Evolutionary conservation across 1,139 yeast species (phyloP).

Genomic region (Yamadazyma membranifaciens): DNA sequence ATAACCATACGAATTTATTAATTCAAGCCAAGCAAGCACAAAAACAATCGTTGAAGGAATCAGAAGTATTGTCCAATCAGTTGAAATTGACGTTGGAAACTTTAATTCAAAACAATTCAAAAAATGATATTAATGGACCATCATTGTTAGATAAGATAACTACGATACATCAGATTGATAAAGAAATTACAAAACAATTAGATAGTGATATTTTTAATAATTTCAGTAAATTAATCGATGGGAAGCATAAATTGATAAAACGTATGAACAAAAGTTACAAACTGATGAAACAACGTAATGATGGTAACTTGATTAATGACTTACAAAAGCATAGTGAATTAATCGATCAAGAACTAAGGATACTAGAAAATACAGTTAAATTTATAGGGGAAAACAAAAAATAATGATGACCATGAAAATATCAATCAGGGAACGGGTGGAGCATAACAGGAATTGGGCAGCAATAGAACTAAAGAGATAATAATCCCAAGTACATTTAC

Average conservation of each 20-base stretch:
- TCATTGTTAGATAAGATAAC: slow-evolving; percentile 40
- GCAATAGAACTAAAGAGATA: not conserved
- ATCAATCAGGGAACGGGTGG: not conserved
- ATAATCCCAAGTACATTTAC: slow-evolving; percentile 3
- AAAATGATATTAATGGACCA: slow-evolving; percentile 21
- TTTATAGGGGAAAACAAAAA: slow-evolving; percentile 13
- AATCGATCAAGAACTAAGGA: slow-evolving; percentile 47
- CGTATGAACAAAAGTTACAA: slow-evolving; percentile 19
- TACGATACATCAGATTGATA: slow-evolving; percentile 43
- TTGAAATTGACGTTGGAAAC: slow-evolving; percentile 24
- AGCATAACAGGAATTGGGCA: too few species aligned
- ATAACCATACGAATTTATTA: slow-evolving; percentile 29
- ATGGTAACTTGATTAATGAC: slow-evolving; percentile 24
- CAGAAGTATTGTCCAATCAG: slow-evolving; percentile 29
- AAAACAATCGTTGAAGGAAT: slow-evolving; percentile 24
- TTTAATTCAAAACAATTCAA: slow-evolving; percentile 28
- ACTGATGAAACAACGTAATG: slow-evolving; percentile 11
- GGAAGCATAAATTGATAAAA: slow-evolving; percentile 21
- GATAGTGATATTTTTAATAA: slow-evolving; percentile 26
- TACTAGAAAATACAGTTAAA: slow-evolving; percentile 38
- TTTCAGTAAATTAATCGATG: slow-evolving; percentile 23
- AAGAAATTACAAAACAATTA: slow-evolving; percentile 37
- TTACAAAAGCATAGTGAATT: slow-evolving; percentile 43
- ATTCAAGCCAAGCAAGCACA: slow-evolving; percentile 39
- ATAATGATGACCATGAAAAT: not conserved